Percentiles rank a stretch among this genome's conserved stretches.
Evolutionary conservation across 2,329 filamentous ascomycete species (phyloP).

Genomic region (Chrysosporium keratinophilum): DNA sequence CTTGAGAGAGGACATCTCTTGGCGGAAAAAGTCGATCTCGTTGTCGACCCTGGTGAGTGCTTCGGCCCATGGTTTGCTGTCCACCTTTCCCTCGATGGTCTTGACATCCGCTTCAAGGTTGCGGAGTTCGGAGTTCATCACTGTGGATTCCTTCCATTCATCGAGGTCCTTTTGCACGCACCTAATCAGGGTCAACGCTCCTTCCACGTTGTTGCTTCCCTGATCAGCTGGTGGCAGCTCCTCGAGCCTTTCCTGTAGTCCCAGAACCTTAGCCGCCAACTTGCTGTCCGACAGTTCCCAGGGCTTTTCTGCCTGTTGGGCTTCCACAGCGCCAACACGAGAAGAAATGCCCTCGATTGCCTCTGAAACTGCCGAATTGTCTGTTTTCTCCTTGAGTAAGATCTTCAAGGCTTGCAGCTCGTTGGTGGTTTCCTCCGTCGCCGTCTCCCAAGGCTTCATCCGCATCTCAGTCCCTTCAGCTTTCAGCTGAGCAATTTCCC

Average conservation of each 20-base stretch:
- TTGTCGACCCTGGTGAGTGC: not conserved
- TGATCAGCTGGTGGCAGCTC: not conserved
- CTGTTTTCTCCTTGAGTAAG: not conserved
- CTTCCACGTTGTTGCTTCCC: not conserved
- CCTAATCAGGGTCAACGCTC: not conserved
- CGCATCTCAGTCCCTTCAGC: not conserved
- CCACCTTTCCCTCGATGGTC: not conserved
- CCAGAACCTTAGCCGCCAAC: not conserved
- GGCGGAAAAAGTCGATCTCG: not conserved
- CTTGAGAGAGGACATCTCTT: not conserved
- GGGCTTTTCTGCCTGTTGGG: not conserved
- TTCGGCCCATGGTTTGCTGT: conserved; percentile 1
- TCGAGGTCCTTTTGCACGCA: conserved; percentile 2
- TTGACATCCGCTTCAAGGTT: not conserved
- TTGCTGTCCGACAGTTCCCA: not conserved
- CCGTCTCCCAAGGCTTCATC: not conserved
- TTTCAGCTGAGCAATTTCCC: not conserved
- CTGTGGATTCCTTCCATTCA: conserved; percentile 2
- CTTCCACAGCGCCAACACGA: not conserved
- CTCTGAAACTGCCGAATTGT: not conserved
- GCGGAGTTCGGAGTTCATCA: not conserved
- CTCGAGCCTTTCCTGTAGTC: not conserved
- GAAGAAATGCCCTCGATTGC: not conserved
- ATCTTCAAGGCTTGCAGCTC: not conserved
- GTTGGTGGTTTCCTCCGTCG: not conserved